phyloP scores from a whole-genome alignment of 2,329 filamentous ascomycete genomes.

The Aspergillaceae sp. region DNA sequence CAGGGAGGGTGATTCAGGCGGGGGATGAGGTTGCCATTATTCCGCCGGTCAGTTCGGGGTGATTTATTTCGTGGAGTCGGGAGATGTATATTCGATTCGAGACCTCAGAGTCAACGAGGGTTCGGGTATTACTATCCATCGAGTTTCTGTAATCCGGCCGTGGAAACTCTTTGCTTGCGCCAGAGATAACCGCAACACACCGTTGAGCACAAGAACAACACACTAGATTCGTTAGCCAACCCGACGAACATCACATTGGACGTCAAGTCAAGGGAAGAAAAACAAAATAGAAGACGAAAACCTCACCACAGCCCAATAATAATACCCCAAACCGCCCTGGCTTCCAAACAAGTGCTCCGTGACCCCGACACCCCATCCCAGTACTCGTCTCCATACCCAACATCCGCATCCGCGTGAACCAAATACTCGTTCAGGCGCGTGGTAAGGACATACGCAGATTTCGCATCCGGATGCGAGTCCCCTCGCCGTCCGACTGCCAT shows the following conservation, averaged over 20 bases:
- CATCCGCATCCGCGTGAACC: slow-evolving; percentile 37
- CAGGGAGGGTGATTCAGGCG: slow-evolving; percentile 19
- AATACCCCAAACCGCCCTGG: slow-evolving; percentile 82
- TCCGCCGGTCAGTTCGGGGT: slow-evolving; percentile 42
- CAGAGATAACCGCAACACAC: slow-evolving; percentile 54
- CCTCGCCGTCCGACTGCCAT: too few species aligned
- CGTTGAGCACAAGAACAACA: slow-evolving; percentile 58
- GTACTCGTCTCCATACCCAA: slow-evolving; percentile 48
- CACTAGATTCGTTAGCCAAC: slow-evolving; percentile 30
- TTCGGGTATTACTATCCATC: slow-evolving; percentile 3
- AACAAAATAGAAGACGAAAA: slow-evolving; percentile 17
- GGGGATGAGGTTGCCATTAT: slow-evolving; percentile 40
- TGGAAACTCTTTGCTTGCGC: slow-evolving; percentile 46
- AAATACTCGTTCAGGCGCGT: slow-evolving; percentile 46
- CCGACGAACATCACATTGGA: slow-evolving; percentile 2
- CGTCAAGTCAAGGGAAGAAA: not conserved
- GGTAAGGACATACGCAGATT: slow-evolving; percentile 47
- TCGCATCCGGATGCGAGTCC: slow-evolving; percentile 25
- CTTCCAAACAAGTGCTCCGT: slow-evolving; percentile 62
- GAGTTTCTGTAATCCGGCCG: slow-evolving; percentile 13
- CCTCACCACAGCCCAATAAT: slow-evolving; percentile 65
- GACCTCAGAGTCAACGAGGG: not conserved
- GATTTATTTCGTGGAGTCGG: slow-evolving; percentile 3
- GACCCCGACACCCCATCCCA: slow-evolving; percentile 41
- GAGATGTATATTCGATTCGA: not conserved